A percentile compares a stretch with the other conserved stretches of the same genome.
Conservation (phyloP, 2,329 filamentous ascomycete species). For the Chrysosporium keratinophilum region DNA sequence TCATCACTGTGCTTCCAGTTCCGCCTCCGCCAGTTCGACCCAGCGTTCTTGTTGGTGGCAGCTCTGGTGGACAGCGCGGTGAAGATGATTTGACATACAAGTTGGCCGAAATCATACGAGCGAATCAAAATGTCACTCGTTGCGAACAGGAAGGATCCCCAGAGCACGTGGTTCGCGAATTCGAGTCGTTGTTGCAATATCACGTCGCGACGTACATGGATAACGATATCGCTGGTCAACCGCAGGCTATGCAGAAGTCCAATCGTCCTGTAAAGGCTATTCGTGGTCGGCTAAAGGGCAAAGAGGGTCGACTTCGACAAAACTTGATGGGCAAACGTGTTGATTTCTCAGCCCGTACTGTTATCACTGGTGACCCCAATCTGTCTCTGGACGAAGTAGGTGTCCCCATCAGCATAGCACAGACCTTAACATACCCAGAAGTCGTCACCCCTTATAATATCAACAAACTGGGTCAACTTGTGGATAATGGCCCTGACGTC, state of each 20-base stretch:
- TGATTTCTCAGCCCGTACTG: conserved; percentile 97
- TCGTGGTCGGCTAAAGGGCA: conserved; percentile 93
- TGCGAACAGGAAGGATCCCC: conserved; percentile 87
- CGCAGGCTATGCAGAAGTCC: conserved; percentile 91
- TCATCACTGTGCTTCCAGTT: conserved; percentile 87
- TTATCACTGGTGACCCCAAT: conserved; percentile 98
- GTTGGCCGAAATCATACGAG: conserved; percentile 92
- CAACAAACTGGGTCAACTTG: conserved; percentile 74
- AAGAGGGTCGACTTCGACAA: conserved; percentile 92
- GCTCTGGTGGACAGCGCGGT: conserved; percentile 79
- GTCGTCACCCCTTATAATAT: conserved; percentile 98
- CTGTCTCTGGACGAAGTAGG: conserved; percentile 94
- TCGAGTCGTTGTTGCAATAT: conserved; percentile 85
- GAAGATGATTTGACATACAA: conserved; percentile 99
- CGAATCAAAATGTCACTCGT: conserved; percentile 87
- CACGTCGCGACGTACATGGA: conserved; percentile 99
- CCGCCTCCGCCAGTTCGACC: conserved; percentile 91
- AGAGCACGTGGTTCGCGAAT: conserved; percentile 81
- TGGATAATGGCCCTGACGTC: conserved; percentile 87
- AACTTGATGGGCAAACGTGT: conserved; percentile 99
- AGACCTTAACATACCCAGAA: conserved; percentile 89
- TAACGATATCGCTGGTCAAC: conserved; percentile 94
- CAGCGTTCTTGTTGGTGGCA: conserved; percentile 94
- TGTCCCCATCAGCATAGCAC: conserved; percentile 85
- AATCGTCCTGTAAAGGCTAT: conserved; percentile 95